Conservation (phyloP, 805 yeast species). For the Clavispora phyllophila region DNA sequence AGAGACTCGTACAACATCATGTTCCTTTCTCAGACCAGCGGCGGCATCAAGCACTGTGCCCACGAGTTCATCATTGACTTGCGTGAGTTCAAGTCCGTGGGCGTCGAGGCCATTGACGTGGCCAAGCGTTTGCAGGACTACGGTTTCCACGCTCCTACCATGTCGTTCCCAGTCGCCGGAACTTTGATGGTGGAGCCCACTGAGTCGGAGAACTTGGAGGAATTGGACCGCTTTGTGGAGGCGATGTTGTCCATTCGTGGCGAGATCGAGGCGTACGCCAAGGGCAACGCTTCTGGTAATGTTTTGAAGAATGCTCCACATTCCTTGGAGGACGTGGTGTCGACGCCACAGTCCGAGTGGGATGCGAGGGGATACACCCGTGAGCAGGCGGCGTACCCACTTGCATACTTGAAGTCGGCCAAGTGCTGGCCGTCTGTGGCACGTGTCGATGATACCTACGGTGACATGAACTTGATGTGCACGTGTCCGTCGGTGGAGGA, state of each 20-base stretch:
- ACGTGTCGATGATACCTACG: constrained; percentile 90
- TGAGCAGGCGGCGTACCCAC: constrained; percentile 90
- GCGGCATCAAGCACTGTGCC: constrained; percentile 72
- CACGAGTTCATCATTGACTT: constrained; percentile 94
- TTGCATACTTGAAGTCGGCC: constrained; percentile 61
- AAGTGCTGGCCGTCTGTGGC: constrained; percentile 97
- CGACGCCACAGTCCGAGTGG: constrained; percentile 66
- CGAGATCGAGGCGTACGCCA: constrained; percentile 72
- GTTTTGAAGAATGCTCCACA: constrained; percentile 92
- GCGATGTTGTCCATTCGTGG: constrained; percentile 76
- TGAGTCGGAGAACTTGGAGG: constrained; percentile 85
- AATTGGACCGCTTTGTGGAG: constrained; percentile 85
- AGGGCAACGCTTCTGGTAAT: constrained; percentile 59
- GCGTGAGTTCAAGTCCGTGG: constrained; percentile 72
- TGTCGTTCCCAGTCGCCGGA: constrained; percentile 98
- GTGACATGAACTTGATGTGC: constrained; percentile 88
- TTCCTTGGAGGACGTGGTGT: constrained; percentile 70
- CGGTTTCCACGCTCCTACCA: constrained; percentile 98
- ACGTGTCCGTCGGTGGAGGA: constrained; percentile 89
- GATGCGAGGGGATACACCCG: constrained; percentile 80
- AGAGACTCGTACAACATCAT: constrained; percentile 67
- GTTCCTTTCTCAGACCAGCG: constrained; percentile 51
- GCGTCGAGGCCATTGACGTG: constrained; percentile 91
- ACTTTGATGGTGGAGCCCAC: constrained; percentile 98
- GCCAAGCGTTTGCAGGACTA: constrained; percentile 97